phyloP scores from a whole-genome alignment of 2,329 filamentous ascomycete genomes.

The Botrytis tulipae region DNA sequence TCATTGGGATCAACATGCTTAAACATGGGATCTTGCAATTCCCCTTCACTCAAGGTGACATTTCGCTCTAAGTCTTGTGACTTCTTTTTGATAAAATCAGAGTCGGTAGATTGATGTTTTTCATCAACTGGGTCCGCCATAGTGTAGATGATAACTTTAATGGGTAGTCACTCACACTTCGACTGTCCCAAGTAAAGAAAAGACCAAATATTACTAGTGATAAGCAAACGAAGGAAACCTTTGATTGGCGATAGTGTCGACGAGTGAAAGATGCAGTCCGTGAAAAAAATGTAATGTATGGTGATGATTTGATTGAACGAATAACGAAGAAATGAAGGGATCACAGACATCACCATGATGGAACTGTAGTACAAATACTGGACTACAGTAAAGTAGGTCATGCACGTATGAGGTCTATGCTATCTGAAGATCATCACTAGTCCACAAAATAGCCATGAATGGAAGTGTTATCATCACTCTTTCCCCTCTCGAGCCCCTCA shows the following conservation, averaged over 20 bases:
- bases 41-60: slow-evolving; percentile 28
- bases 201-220: background rate
- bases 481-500: background rate
- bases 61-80: slow-evolving; percentile 26
- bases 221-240: background rate
- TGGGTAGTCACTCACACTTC: background rate
- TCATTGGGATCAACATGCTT: slow-evolving; percentile 43
- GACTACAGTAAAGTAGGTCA: background rate
- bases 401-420: background rate
- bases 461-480: background rate
- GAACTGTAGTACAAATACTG: background rate
- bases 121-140: slow-evolving; percentile 7
- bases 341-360: background rate
- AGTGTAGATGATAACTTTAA: background rate
- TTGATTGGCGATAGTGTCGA: background rate
- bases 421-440: background rate
- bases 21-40: slow-evolving; percentile 27
- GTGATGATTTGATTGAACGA: background rate
- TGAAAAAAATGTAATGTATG: background rate
- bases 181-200: too few relatives aligned
- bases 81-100: slow-evolving; percentile 22
- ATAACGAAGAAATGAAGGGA: background rate
- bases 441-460: background rate
- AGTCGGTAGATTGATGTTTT: background rate
- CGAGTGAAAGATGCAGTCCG: background rate